Base-by-base conservation (phyloP, 1,284 basidiomycete species). In the Rhodotorula sp. region DNA sequence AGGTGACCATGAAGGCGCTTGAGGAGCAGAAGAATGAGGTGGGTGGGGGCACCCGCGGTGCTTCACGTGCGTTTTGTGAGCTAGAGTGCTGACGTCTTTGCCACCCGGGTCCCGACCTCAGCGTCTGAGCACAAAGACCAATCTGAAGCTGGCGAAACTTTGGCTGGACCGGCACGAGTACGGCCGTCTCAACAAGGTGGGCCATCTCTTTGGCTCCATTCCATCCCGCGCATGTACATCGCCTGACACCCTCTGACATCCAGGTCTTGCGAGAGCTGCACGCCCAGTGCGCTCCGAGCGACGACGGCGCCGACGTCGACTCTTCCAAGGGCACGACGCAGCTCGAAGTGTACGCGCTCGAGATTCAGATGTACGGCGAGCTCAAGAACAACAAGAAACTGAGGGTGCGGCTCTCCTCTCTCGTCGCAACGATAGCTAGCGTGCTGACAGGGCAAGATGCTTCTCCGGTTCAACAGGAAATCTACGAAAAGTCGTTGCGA, bases 311-410 rank as follows among this genome's bases (percentile, higher is more conserved):
- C 31, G 84, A 84, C 48, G 88, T 87, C 48, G 92, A 94, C 79
- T 91, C 94, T 79, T 91, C 91, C 15, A 89, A 90, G 62, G 93
- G 93, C 15, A 96, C 93, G 3, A 91, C 94, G 78, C 85, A 99
- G 23, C 87, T 99, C n/a, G 97, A 99, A 83, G 92, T 99, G 61
- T 97, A 97, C 79, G 95, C 97, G 0, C 88, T 98, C 61, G 96
- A 99, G 82, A 99, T 99, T 68, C 96, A 98, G 80, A 99, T 99
- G 97, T 94, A 98, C 83, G 95, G 94, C 78, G 94, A 97, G 82
- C 91, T 90, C 76, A 89, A 91, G 79, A 97, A 99, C 81, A 91
- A 89, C 83, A 94, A 95, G 84, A 97, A 97, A 81, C 86, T 98
- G 64, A 97, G 98, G 85, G 93, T 90, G 68, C 66, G 73, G 69